phyloP scores from a whole-genome alignment of 495 filamentous ascomycete genomes.

The Penicillium subrubescens region DNA sequence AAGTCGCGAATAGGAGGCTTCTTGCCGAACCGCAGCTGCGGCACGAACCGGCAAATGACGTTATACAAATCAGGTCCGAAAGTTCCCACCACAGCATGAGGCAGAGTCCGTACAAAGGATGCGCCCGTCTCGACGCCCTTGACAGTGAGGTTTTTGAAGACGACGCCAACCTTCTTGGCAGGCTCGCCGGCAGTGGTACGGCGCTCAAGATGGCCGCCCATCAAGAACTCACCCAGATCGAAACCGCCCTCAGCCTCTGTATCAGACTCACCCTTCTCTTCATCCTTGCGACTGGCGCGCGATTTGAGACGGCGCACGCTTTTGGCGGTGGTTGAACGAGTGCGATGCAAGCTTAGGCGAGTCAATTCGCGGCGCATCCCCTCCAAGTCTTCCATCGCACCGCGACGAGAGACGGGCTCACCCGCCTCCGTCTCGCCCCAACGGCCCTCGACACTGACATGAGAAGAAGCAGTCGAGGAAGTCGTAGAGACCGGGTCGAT shows the following conservation, averaged over 20 bases:
- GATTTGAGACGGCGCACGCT: constrained; percentile 26
- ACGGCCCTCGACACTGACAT: constrained; percentile 52
- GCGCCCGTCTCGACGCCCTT: constrained; percentile 69
- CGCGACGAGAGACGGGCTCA: constrained; percentile 59
- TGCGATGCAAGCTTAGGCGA: constrained; percentile 56
- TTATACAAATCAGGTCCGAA: constrained; percentile 83
- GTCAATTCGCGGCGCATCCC: constrained; percentile 67
- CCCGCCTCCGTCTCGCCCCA: constrained; percentile 78
- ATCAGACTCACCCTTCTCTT: constrained; percentile 36
- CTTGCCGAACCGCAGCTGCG: constrained; percentile 57
- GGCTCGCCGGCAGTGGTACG: constrained; percentile 65
- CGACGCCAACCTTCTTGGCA: constrained; percentile 80
- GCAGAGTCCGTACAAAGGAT: constrained; percentile 72
- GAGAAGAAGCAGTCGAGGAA: constrained; percentile 23
- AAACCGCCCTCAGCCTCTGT: constrained; percentile 58
- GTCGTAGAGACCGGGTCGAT: constrained; percentile 18
- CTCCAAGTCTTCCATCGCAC: constrained; percentile 73
- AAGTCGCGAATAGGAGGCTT: constrained; percentile 58
- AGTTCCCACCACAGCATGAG: constrained; percentile 76
- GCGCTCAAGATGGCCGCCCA: constrained; percentile 80
- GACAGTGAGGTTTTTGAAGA: constrained; percentile 78
- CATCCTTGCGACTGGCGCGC: constrained; percentile 34
- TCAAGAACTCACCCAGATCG: constrained; percentile 72
- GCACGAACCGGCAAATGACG: constrained; percentile 65
- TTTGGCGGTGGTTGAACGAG: constrained; percentile 34